Conservation (phyloP, 1,139 yeast genomes). For the Diutina catenulata region DNA sequence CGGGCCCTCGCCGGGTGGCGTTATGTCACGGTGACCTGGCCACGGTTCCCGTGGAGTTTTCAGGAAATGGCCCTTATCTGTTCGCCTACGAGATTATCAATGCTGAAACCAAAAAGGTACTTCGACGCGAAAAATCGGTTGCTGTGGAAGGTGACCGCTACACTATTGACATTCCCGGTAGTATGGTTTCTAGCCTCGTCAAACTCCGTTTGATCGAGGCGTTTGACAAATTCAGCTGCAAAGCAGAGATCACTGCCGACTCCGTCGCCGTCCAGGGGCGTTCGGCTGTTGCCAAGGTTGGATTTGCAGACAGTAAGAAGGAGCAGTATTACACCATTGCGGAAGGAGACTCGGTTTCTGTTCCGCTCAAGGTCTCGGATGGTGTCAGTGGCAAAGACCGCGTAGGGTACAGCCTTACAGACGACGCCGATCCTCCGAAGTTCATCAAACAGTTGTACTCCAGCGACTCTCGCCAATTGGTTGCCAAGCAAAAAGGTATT, state of each 20-base stretch:
- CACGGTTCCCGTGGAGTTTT: slow-evolving; percentile 41
- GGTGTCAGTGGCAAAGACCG: slow-evolving; percentile 17
- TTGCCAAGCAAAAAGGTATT: slow-evolving; percentile 45
- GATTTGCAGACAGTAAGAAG: slow-evolving; percentile 5
- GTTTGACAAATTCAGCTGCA: slow-evolving; percentile 64
- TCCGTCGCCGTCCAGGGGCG: slow-evolving; percentile 13
- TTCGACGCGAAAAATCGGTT: slow-evolving; percentile 31
- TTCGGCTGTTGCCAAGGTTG: slow-evolving; percentile 27
- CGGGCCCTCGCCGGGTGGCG: slow-evolving; percentile 11
- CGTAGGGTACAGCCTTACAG: slow-evolving; percentile 8
- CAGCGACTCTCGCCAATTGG: slow-evolving; percentile 25
- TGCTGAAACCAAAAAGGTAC: slow-evolving; percentile 19
- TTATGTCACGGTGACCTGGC: slow-evolving; percentile 32
- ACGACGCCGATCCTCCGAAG: background rate
- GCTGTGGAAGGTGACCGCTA: slow-evolving; percentile 26
- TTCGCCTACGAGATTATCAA: slow-evolving; percentile 48
- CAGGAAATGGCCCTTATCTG: slow-evolving; percentile 71
- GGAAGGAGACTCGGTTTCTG: slow-evolving; percentile 46
- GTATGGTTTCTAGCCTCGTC: slow-evolving; percentile 59
- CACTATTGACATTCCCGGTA: slow-evolving; percentile 39
- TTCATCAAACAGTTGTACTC: slow-evolving; percentile 11
- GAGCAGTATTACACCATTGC: slow-evolving; percentile 35
- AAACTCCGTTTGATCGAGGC: slow-evolving; percentile 51
- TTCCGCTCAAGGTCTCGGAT: slow-evolving; percentile 43
- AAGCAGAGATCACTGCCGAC: slow-evolving; percentile 30